Evolutionary conservation across 208 protist species (phyloP), one percentile per base, ranked within the genome.

Genomic region (Trichomonas gallinae): DNA sequence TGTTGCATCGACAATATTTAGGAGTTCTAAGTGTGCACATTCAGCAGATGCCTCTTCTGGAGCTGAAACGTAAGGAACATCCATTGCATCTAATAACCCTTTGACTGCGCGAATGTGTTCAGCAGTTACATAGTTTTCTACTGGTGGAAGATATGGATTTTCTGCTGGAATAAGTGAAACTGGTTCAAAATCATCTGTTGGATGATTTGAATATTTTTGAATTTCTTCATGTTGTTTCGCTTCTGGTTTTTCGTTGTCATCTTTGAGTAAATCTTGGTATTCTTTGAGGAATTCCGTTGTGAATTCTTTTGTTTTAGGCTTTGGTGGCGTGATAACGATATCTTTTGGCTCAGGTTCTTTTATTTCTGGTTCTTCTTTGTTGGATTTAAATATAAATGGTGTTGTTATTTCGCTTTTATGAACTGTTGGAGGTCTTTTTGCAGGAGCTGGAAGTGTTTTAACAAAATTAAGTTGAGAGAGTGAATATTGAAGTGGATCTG

Each of bases 101-200:
- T 58, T 40, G 17, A 51, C 17, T 8, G 45, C 8, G 1, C 87
- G 40, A 38, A 93, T 38, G 15, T 93, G 87, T 13, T 48, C 34
- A 38, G 87, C 87, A 8, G 87, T 93, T 26, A 93, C 40, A 36
- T 93, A 93, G 45, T 93, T 93, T 51, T 93, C 87, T 38, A 93
- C 44, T 1, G 87, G 44, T 17, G 87, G 44, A 8, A 93, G n/a
- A 51, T 58, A 93, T 26, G 87, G 40, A 93, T 93, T 93, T 36
- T 93, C 87, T 17, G 40, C 87, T 38, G 87, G 87, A 38, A 93
- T 13, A 26, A 93, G 15, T 17, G 40, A 93, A 34, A 93, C 21
- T 93, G 87, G 87, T 48, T 44, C 17, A 46, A n/a, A 42, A 48
- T 89, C 83, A 72, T 72, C 58, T 72, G 8, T 72, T 46, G 10